A percentile compares a stretch with the other conserved stretches of the same genome.
phyloP scores from a whole-genome alignment of 2,329 filamentous ascomycete genomes.

The Colletotrichum tofieldiae region DNA sequence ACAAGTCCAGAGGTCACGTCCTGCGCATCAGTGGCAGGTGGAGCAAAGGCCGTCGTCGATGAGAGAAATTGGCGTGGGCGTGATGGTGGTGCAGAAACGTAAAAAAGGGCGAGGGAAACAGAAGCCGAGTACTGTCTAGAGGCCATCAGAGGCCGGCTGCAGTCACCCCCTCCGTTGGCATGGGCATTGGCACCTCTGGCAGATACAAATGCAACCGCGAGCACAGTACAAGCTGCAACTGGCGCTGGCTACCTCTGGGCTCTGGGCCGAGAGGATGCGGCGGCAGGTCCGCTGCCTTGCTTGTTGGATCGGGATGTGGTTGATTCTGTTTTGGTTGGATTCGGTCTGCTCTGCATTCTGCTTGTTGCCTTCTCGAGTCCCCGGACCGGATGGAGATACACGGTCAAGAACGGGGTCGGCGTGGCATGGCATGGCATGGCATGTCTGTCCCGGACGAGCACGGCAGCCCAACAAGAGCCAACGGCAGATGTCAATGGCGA shows the following conservation, averaged over 20 bases:
- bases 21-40: slow-evolving; percentile 1
- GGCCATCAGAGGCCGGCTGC: slow-evolving; percentile 4
- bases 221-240: neutral
- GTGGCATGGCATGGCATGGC: neutral
- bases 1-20: neutral
- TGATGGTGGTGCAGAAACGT: slow-evolving; percentile 22
- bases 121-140: neutral
- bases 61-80: slow-evolving; percentile 12
- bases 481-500: neutral
- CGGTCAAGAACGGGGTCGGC: slow-evolving; percentile 1
- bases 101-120: slow-evolving; percentile 13
- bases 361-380: neutral
- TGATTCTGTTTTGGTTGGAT: neutral
- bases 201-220: neutral
- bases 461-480: slow-evolving; percentile 16
- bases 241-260: neutral
- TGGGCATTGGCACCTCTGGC: neutral
- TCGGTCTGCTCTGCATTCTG: slow-evolving; percentile 9
- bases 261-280: neutral
- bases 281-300: neutral
- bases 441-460: slow-evolving; percentile 9
- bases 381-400: neutral
- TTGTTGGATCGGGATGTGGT: slow-evolving; percentile 1
- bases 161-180: slow-evolving; percentile 22
- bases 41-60: slow-evolving; percentile 1